Conservation (phyloP, 768 basidiomycete genomes). For the Leucocoprinus birnbaumii region DNA sequence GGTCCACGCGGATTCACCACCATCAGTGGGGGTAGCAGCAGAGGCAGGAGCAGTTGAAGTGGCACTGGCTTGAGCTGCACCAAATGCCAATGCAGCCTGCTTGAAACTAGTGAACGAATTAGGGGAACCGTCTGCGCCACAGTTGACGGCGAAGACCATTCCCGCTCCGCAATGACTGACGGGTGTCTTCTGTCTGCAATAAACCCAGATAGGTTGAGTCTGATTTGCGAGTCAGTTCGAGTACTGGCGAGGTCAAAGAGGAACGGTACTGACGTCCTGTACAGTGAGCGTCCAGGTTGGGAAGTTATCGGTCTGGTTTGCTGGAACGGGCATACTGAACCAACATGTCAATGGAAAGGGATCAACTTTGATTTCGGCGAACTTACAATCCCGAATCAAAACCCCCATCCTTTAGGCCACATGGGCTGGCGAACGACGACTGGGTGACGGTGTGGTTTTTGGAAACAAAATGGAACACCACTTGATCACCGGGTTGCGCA, state of each 20-base stretch:
- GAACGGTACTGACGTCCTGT: constrained; percentile 32
- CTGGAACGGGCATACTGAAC: constrained; percentile 47
- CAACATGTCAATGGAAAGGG: constrained; percentile 8
- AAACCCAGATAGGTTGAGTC: constrained; percentile 59
- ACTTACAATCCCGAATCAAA: constrained; percentile 59
- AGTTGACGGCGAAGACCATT: constrained; percentile 70
- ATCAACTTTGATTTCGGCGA: constrained; percentile 1
- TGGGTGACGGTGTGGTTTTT: constrained; percentile 57
- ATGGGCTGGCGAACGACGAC: constrained; percentile 51
- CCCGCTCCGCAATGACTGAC: constrained; percentile 57
- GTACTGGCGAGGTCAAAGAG: neutral
- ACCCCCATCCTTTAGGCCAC: constrained; percentile 47
- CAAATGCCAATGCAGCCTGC: constrained; percentile 51
- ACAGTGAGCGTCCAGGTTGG: constrained; percentile 53
- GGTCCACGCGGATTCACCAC: too few relatives aligned
- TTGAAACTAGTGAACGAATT: constrained; percentile 66
- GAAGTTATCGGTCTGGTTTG: constrained; percentile 44
- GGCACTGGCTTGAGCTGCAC: constrained; percentile 44
- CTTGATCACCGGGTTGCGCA: constrained; percentile 53
- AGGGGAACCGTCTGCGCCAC: constrained; percentile 46
- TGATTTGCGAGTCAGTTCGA: constrained; percentile 17
- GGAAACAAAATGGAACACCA: constrained; percentile 58
- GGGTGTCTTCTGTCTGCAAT: constrained; percentile 53
- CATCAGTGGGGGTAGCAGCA: constrained; percentile 42
- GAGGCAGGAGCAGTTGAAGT: constrained; percentile 34